Evolutionary conservation across 352 stramenopile species (phyloP).

Genomic region (Achlya hypogyna): DNA sequence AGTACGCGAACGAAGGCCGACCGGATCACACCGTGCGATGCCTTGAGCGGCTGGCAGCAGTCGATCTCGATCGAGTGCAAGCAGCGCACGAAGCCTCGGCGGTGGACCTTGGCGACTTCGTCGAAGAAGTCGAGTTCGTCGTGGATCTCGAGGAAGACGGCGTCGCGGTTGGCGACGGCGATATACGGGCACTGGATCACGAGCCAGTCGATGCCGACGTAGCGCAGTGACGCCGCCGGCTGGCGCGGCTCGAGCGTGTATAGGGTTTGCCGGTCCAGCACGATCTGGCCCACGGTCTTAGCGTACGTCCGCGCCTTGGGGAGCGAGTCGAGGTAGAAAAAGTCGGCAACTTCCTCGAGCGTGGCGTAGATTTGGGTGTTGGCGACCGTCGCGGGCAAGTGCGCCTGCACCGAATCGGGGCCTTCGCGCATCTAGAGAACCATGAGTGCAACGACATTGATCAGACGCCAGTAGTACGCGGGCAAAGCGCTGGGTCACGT

Average conservation of each 20-base stretch:
- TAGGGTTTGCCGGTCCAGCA: neutral
- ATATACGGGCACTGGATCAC: slow-evolving; percentile 6
- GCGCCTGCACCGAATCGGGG: neutral
- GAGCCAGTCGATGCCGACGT: slow-evolving; percentile 16
- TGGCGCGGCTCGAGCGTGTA: neutral
- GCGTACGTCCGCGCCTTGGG: slow-evolving; percentile 30
- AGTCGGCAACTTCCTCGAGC: slow-evolving; percentile 70
- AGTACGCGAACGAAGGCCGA: slow-evolving; percentile 6
- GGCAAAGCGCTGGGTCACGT: slow-evolving; percentile 1
- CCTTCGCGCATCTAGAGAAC: neutral
- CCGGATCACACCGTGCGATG: slow-evolving; percentile 61
- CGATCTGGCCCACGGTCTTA: neutral
- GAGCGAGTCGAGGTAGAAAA: slow-evolving; percentile 65
- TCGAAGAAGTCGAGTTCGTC: slow-evolving; percentile 25
- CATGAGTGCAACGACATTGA: neutral
- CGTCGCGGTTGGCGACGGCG: neutral
- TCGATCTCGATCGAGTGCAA: slow-evolving; percentile 80
- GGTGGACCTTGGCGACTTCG: slow-evolving; percentile 22
- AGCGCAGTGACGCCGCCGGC: neutral
- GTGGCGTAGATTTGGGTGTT: slow-evolving; percentile 63
- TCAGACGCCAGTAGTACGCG: neutral
- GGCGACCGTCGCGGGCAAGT: slow-evolving; percentile 21
- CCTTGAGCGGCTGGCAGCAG: slow-evolving; percentile 75
- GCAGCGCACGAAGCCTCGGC: slow-evolving; percentile 55
- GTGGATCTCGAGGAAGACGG: slow-evolving; percentile 41